Evolutionary conservation across 257 asterid species (phyloP), one percentile per base, ranked within the genome.

Genomic region (Scutellaria baicalensis): DNA sequence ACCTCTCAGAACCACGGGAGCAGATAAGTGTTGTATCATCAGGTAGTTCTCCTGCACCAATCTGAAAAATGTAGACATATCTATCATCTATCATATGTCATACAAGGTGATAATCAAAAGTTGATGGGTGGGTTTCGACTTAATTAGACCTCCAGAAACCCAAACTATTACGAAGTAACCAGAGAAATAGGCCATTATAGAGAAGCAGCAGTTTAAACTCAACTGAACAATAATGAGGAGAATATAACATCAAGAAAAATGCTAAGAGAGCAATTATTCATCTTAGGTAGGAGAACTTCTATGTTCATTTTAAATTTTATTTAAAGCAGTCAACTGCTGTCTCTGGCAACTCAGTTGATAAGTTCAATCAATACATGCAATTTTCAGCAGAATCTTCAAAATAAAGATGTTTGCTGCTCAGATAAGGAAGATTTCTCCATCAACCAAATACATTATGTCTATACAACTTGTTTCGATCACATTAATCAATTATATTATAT

Each of bases 1-100:
- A 94, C 99, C 99, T 94, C 83, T 94, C 99, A 49, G 90, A 94
- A 51, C 84, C 90, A 23, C 89, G 90, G 69, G 96, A 81, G 79
- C 99, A 94, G 65, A 83, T 68, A 68, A 94, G 96, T 48, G 92
- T 88, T 71, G 99, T 91, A 77, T 91, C 97, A 67, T 89, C 97
- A 73, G 99, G 97, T 72, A 82, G 79, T 56, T 91, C 92, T 51
- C 99, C 97, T 1, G 91, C 91, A 54, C 99, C 99, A 80, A 89
- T 85, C 99, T 94, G 92, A 69, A 62, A 76, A 69, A 65, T 18
- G 66, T 76, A 71, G 23, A 59, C 36, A 66, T 60, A 72, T 79
- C n/a, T 23, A 52, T 43, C 36, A 31, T 31, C 17, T 65, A 20
- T 43, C 44, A 66, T 21, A 58, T 43, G 45, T 60, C 21, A 65